These are phyloP conservation scores for Quercus gilva DNA, from an alignment of 306 rosid genomes.

Conservation along the genomic window DNA sequence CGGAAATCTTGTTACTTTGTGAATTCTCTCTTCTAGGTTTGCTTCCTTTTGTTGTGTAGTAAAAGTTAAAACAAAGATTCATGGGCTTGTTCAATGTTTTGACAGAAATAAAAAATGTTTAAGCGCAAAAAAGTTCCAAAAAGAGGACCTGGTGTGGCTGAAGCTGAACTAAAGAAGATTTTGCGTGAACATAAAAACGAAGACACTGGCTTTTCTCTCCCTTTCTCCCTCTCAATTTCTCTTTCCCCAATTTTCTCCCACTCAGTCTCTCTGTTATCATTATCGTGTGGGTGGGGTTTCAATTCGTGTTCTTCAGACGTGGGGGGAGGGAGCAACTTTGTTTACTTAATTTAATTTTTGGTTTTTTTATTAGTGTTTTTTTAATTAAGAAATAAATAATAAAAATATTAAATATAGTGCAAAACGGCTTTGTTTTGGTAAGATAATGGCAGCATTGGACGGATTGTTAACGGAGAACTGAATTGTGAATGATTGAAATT, in stretches of 20 bases:
- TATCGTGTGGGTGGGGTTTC: no score
- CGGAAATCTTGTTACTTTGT: conserved; percentile 21
- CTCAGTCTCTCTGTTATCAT: neutral
- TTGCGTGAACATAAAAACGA: conserved; percentile 41
- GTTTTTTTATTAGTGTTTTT: no score
- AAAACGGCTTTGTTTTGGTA: no score
- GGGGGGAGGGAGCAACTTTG: no score
- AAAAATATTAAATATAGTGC: no score
- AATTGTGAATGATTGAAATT: no score
- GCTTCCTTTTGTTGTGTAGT: neutral
- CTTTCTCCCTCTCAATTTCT: no score
- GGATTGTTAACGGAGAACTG: no score
- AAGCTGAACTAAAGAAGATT: conserved; percentile 61
- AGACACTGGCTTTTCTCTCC: conserved; percentile 15
- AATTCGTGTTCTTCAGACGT: no score
- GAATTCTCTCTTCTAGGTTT: conserved; percentile 8
- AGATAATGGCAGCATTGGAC: no score
- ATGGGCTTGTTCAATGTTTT: neutral
- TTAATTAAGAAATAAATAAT: no score
- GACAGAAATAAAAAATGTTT: neutral
- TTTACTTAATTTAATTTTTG: no score
- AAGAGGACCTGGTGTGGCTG: conserved; percentile 71
- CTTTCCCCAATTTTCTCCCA: conserved; percentile 17
- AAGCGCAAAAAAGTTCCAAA: conserved; percentile 54
- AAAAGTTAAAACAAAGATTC: conserved; percentile 1